Percentiles rank a stretch among this genome's conserved stretches.
Evolutionary conservation across 768 basidiomycete genomes (phyloP).

Genomic region (Inosperma sp.): DNA sequence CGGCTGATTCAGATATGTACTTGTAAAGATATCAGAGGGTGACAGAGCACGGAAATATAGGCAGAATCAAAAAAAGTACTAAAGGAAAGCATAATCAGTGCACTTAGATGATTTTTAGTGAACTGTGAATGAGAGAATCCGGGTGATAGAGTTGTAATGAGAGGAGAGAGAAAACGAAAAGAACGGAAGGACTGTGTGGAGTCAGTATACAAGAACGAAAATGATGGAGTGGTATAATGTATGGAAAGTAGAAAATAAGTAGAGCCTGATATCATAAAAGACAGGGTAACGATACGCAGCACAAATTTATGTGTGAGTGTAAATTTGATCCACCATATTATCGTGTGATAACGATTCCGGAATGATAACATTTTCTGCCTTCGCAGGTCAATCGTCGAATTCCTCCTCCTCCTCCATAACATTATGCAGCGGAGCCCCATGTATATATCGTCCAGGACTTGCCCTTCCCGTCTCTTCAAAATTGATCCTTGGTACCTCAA

Average conservation of each 20-base stretch:
- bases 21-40: background rate
- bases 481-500: conserved; percentile 26
- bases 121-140: background rate
- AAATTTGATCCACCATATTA: no score
- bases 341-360: no score
- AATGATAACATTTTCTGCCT: no score
- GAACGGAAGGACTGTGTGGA: background rate
- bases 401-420: conserved; percentile 82
- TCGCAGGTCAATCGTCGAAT: conserved; percentile 31
- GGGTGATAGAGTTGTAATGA: background rate
- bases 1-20: background rate
- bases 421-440: conserved; percentile 83
- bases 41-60: background rate
- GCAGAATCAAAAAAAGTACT: background rate
- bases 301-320: no score
- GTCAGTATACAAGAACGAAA: no score
- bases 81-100: conserved; percentile 6
- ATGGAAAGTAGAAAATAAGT: no score
- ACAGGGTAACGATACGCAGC: no score
- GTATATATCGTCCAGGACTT: conserved; percentile 70
- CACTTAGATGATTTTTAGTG: background rate
- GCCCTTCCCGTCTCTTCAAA: conserved; percentile 50
- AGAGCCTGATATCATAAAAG: no score
- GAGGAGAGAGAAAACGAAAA: no score
- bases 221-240: no score